phyloP scores from a whole-genome alignment of 108 stramenopile species.

The Mediolabrus comicus region DNA sequence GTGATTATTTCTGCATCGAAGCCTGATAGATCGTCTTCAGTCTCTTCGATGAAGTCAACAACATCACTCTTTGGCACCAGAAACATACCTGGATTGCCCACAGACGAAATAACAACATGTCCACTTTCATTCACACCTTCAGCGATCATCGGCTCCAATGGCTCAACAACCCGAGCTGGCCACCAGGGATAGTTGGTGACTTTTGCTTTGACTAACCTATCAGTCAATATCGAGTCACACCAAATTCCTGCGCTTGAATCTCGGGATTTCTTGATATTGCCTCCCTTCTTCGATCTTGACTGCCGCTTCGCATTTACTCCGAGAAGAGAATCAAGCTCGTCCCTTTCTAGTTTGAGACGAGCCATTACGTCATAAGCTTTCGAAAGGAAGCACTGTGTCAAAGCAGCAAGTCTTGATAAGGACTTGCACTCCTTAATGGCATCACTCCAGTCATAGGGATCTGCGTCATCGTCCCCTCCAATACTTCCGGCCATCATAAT shows the following conservation, averaged over 20 bases:
- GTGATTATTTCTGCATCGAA: constrained; percentile 46
- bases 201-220: constrained; percentile 74
- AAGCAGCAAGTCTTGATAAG: constrained; percentile 64
- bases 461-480: constrained; percentile 69
- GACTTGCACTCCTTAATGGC: constrained; percentile 69
- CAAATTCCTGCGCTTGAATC: constrained; percentile 64
- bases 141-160: constrained; percentile 52
- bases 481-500: constrained; percentile 70
- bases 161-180: constrained; percentile 72
- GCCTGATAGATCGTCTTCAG: constrained; percentile 48
- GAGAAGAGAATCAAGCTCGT: constrained; percentile 45
- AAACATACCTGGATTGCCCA: constrained; percentile 67
- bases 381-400: constrained; percentile 46
- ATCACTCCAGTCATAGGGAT: constrained; percentile 75
- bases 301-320: constrained; percentile 22
- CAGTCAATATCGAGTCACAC: constrained; percentile 63
- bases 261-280: constrained; percentile 27
- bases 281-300: constrained; percentile 21
- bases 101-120: constrained; percentile 61
- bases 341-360: constrained; percentile 62
- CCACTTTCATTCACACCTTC: constrained; percentile 42
- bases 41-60: constrained; percentile 55
- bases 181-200: constrained; percentile 78
- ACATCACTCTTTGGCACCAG: constrained; percentile 54
- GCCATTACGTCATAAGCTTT: constrained; percentile 50